phyloP scores from a whole-genome alignment of 192 early-diverging fungal genomes.

The Neocallimastix lanati region DNA sequence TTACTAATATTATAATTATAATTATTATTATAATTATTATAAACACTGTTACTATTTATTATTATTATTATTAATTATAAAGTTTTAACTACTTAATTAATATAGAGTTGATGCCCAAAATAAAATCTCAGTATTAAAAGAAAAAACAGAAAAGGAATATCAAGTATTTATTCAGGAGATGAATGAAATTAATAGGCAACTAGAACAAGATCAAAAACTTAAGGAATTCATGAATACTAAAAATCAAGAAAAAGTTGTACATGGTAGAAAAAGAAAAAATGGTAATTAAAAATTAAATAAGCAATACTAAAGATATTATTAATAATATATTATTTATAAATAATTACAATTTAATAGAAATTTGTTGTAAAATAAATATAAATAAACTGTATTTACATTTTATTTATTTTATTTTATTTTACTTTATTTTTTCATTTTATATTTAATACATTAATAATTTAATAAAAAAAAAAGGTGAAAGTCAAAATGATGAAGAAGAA shows the following conservation, averaged over 20 bases:
- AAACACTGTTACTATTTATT: too few relatives aligned
- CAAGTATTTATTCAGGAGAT: slow-evolving; percentile 43
- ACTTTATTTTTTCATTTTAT: too few relatives aligned
- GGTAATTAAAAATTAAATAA: not conserved
- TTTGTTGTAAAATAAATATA: too few relatives aligned
- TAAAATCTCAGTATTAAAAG: slow-evolving; percentile 25
- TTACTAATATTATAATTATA: too few relatives aligned
- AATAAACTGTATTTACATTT: too few relatives aligned
- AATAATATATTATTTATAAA: too few relatives aligned
- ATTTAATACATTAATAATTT: too few relatives aligned
- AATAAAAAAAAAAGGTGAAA: not conserved
- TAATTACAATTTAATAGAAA: too few relatives aligned
- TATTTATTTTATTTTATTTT: not conserved
- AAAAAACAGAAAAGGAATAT: slow-evolving; percentile 45
- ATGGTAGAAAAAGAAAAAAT: not conserved
- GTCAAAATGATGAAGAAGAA: not conserved
- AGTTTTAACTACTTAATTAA: too few relatives aligned
- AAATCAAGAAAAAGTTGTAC: not conserved
- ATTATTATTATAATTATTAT: too few relatives aligned
- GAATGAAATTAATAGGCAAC: slow-evolving; percentile 32
- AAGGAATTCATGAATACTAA: slow-evolving; percentile 48
- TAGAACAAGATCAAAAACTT: slow-evolving; percentile 35
- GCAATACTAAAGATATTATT: not conserved
- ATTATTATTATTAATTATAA: too few relatives aligned
- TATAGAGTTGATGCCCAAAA: slow-evolving; percentile 38